Evolutionary conservation across 306 rosid genomes (phyloP).

Genomic region (Argentina anserina): DNA sequence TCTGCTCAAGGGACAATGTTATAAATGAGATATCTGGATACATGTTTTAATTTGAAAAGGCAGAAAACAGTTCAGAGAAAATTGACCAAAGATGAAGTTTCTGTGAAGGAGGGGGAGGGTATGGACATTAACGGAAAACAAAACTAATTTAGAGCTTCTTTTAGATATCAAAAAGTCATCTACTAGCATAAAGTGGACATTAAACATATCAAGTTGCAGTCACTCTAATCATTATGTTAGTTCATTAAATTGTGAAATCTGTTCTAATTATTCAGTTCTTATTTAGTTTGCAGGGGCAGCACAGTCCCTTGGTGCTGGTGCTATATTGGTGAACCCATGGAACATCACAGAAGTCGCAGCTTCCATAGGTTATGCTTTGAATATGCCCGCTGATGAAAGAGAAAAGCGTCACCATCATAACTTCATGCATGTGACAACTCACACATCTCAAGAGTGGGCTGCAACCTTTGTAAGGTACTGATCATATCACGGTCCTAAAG

Average conservation of each 20-base stretch:
- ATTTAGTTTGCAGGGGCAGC: conserved; percentile 98
- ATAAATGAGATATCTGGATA: background rate
- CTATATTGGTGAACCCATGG: conserved; percentile 96
- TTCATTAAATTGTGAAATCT: background rate
- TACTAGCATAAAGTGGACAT: background rate
- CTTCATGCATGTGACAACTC: conserved; percentile 90
- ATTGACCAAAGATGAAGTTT: background rate
- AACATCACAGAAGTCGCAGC: conserved; percentile 87
- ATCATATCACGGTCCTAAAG: conserved; percentile 15
- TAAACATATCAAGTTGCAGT: background rate
- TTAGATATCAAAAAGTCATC: background rate
- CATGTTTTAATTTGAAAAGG: background rate
- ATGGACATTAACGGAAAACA: no score
- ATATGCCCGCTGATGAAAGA: conserved; percentile 91
- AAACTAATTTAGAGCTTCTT: no score
- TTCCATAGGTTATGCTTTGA: conserved; percentile 84
- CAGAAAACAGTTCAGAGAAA: background rate
- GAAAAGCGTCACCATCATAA: conserved; percentile 89
- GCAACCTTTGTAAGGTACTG: conserved; percentile 91
- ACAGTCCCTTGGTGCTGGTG: conserved; percentile 98
- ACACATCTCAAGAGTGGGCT: conserved; percentile 98
- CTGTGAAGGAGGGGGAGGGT: background rate
- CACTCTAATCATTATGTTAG: background rate
- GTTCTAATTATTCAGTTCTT: conserved; percentile 20
- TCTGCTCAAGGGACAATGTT: background rate